These are phyloP conservation scores for Epichloe typhina DNA, from an alignment of 2,329 filamentous ascomycete species.

Conservation along the genomic window DNA sequence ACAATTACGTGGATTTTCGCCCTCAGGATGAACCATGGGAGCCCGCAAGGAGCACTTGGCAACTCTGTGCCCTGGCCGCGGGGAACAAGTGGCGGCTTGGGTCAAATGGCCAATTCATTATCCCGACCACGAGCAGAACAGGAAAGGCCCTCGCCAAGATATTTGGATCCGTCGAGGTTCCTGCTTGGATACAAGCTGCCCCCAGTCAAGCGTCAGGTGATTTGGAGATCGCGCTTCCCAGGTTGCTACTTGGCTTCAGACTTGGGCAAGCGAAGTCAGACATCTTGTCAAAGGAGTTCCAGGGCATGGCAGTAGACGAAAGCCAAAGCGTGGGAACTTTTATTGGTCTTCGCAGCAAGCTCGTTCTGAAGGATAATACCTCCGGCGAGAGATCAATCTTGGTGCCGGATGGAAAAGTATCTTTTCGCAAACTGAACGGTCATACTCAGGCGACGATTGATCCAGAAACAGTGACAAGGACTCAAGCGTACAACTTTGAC, in stretches of 20 bases:
- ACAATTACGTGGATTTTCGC: constrained; percentile 20
- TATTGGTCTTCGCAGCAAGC: constrained; percentile 30
- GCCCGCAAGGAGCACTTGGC: not conserved
- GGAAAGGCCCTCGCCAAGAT: not conserved
- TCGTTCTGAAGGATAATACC: constrained; percentile 25
- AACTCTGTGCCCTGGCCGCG: not conserved
- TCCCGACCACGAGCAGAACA: constrained; percentile 10
- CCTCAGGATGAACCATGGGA: constrained; percentile 14
- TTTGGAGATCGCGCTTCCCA: constrained; percentile 30
- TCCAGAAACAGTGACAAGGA: constrained; percentile 4
- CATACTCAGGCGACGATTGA: constrained; percentile 26
- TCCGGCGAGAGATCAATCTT: constrained; percentile 21
- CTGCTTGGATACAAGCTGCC: not conserved
- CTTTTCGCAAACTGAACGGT: not conserved
- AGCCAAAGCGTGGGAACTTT: constrained; percentile 27
- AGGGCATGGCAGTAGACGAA: constrained; percentile 32
- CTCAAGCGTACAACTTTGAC: constrained; percentile 37
- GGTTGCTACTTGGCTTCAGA: constrained; percentile 33
- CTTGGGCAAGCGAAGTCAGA: constrained; percentile 13
- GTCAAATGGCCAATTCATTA: not conserved
- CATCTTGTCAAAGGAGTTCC: constrained; percentile 33
- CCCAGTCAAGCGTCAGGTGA: not conserved
- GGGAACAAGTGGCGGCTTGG: not conserved
- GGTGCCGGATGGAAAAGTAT: constrained; percentile 21
- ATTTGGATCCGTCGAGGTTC: not conserved